A percentile compares a stretch with the other conserved stretches of the same genome.
Evolutionary conservation across 495 filamentous ascomycete species (phyloP).

Genomic region (Aspergillus sclerotiicarbonarius): DNA sequence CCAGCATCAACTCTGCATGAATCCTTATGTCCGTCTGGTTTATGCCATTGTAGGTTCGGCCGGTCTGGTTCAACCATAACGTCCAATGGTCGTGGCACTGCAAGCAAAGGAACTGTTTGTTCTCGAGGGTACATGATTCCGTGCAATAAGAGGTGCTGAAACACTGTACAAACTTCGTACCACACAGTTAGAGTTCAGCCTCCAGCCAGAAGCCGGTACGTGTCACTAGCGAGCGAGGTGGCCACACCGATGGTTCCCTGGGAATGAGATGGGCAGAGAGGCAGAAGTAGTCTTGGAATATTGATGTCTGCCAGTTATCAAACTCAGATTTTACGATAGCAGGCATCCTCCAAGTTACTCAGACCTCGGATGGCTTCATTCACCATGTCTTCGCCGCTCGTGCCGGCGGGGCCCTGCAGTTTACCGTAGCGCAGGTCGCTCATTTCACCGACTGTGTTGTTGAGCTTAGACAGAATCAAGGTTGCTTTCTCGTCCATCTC

Average conservation of each 20-base stretch:
- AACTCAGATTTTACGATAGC: constrained; percentile 37
- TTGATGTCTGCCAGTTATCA: neutral
- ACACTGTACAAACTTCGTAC: neutral
- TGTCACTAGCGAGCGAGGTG: neutral
- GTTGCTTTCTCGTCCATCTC: constrained; percentile 63
- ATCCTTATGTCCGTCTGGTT: neutral
- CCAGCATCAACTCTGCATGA: neutral
- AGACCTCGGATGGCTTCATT: constrained; percentile 55
- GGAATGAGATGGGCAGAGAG: neutral
- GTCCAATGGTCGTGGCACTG: neutral
- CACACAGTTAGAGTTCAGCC: neutral
- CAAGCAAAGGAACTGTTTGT: neutral
- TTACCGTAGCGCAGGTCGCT: constrained; percentile 83
- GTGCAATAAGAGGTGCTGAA: neutral
- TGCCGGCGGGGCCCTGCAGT: constrained; percentile 56
- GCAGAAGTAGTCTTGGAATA: neutral
- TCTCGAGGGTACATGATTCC: neutral
- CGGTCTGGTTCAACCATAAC: neutral
- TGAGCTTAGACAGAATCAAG: constrained; percentile 57
- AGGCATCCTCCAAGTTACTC: constrained; percentile 59
- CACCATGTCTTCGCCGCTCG: constrained; percentile 56
- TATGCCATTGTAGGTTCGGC: neutral
- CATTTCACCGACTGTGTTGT: constrained; percentile 63
- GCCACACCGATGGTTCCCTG: neutral
- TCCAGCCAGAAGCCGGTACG: neutral